Evolutionary conservation across 2,329 filamentous ascomycete genomes (phyloP).

Genomic region (Phaeosphaeria sp.): DNA sequence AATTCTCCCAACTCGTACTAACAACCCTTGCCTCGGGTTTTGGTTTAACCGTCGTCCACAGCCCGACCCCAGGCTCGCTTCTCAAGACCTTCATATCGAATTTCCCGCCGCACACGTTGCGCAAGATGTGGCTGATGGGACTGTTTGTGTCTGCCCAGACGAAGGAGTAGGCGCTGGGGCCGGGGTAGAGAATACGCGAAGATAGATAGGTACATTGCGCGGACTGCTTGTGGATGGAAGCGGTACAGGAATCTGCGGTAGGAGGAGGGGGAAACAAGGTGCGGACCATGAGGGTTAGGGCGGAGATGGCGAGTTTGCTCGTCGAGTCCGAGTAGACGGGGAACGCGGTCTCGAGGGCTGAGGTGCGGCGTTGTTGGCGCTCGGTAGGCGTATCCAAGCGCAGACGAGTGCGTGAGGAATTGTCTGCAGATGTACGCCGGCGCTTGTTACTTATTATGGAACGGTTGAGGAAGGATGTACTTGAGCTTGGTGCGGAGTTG

Average conservation of each 20-base stretch:
- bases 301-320: constrained; percentile 24
- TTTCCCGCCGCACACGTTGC: constrained; percentile 46
- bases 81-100: constrained; percentile 38
- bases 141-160: constrained; percentile 50
- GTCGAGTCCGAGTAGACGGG: constrained; percentile 22
- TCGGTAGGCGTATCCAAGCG: constrained; percentile 19
- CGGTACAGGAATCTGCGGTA: no score
- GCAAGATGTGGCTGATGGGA: constrained; percentile 46
- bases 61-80: constrained; percentile 20
- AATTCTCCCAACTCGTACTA: constrained; percentile 36
- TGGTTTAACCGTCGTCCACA: constrained; percentile 19
- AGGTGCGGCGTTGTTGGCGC: background rate
- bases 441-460: constrained; percentile 3
- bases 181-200: constrained; percentile 50
- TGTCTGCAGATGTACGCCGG: constrained; percentile 1
- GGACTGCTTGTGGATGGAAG: no score
- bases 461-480: constrained; percentile 4
- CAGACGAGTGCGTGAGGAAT: constrained; percentile 21
- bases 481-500: constrained; percentile 1
- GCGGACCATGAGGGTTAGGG: constrained; percentile 43
- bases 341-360: constrained; percentile 9
- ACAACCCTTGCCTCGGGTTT: constrained; percentile 24
- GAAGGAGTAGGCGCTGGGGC: constrained; percentile 43
- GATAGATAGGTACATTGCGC: constrained; percentile 40
- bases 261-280: constrained; percentile 35